Percentiles rank a stretch among this genome's conserved stretches.
phyloP scores from a whole-genome alignment of 768 basidiomycete species.

The Pleurotus sapidus region DNA sequence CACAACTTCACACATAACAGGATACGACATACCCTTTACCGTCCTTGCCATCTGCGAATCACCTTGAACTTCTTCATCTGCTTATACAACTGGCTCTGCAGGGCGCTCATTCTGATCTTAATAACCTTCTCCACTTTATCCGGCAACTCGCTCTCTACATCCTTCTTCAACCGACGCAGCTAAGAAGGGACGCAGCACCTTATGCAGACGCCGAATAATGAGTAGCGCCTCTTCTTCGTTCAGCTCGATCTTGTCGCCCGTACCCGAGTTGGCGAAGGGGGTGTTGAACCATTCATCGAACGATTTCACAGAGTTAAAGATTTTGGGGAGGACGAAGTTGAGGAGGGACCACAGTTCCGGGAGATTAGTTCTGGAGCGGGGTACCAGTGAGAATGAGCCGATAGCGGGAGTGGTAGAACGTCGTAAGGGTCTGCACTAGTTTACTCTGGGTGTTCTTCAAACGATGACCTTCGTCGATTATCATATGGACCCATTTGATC shows the following conservation, averaged over 20 bases:
- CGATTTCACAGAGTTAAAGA: conserved; percentile 98
- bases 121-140: conserved; percentile 99
- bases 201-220: conserved; percentile 94
- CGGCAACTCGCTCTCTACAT: conserved; percentile 92
- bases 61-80: conserved; percentile 99
- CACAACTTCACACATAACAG: not conserved
- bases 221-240: conserved; percentile 99
- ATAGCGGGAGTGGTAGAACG: conserved; percentile 89
- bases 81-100: conserved; percentile 92
- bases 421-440: conserved; percentile 84
- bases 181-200: conserved; percentile 95
- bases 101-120: conserved; percentile 90
- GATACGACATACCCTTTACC: conserved; percentile 59
- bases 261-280: conserved; percentile 97
- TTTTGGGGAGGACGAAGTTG: conserved; percentile 91
- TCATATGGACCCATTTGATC: conserved; percentile 97
- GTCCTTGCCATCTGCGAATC: conserved; percentile 82
- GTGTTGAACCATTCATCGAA: conserved; percentile 99
- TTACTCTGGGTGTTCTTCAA: conserved; percentile 96
- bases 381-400: conserved; percentile 95
- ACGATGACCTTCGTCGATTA: conserved; percentile 96
- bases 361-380: conserved; percentile 94
- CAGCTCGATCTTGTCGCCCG: conserved; percentile 96
- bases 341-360: conserved; percentile 94
- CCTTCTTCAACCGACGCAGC: conserved; percentile 89